phyloP scores from a whole-genome alignment of 1,139 yeast genomes.

The Sugiyamaella pinicola region DNA sequence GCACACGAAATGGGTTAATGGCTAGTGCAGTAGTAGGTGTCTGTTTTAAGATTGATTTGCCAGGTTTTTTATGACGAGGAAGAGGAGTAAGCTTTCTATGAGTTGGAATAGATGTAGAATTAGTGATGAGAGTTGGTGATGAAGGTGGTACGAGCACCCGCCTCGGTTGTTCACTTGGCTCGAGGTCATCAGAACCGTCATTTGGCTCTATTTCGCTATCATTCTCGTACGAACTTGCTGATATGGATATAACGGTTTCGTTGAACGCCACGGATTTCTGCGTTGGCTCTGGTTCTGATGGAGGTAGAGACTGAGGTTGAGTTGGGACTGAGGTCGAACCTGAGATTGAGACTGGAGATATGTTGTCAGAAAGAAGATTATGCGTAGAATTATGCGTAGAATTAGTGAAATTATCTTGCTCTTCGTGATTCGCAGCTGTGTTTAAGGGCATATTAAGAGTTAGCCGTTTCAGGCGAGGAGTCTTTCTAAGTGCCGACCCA shows the following conservation, averaged over 20 bases:
- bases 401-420: background rate
- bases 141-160: too few relatives aligned
- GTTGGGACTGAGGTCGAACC: too few relatives aligned
- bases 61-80: constrained; percentile 1
- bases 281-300: background rate
- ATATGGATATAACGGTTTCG: constrained; percentile 9
- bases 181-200: background rate
- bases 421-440: background rate
- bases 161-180: too few relatives aligned
- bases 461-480: background rate
- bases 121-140: background rate
- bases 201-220: background rate
- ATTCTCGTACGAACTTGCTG: constrained; percentile 10
- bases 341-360: too few relatives aligned
- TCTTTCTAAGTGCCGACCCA: background rate
- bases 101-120: background rate
- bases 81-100: constrained; percentile 8
- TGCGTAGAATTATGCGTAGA: background rate
- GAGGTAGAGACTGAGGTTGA: background rate
- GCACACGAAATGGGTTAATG: background rate
- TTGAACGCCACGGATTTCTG: constrained; percentile 10
- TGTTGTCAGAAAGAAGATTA: too few relatives aligned
- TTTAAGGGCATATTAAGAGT: background rate
- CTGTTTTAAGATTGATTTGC: constrained; percentile 13
- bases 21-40: background rate